Percentiles rank a stretch among this genome's conserved stretches.
Evolutionary conservation across 257 asterid genomes (phyloP).

Genomic region (Solanum medicagineum): DNA sequence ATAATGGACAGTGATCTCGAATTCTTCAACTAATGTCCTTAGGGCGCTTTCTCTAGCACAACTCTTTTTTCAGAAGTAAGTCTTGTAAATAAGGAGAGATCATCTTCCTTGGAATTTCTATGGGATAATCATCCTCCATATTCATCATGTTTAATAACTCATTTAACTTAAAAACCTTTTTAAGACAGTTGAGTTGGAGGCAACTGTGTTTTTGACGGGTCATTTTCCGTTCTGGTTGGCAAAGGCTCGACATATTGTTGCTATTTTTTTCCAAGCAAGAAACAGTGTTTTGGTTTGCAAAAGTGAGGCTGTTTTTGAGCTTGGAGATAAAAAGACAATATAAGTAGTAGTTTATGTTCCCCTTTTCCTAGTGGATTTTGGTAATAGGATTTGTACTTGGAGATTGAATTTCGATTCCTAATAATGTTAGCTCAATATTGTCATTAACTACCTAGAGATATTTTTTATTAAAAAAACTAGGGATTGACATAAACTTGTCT

Average conservation of each 20-base stretch:
- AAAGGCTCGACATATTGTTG: background rate
- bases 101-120: background rate
- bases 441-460: background rate
- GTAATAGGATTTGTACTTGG: background rate
- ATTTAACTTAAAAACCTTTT: no score
- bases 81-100: background rate
- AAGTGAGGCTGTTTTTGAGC: no score
- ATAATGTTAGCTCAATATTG: background rate
- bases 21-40: background rate
- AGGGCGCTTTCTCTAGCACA: background rate
- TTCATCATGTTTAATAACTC: background rate
- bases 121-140: background rate
- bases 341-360: background rate
- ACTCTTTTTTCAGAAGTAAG: background rate
- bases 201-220: background rate
- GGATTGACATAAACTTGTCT: no score
- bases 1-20: no score
- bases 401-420: background rate
- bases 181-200: background rate
- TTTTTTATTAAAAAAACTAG: no score
- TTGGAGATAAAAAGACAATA: no score
- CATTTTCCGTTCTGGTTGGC: background rate
- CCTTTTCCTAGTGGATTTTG: background rate
- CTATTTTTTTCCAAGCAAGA: background rate
- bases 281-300: no score